Conservation (phyloP, 371 early-diverging fungal genomes). For the Apophysomyces sp. region DNA sequence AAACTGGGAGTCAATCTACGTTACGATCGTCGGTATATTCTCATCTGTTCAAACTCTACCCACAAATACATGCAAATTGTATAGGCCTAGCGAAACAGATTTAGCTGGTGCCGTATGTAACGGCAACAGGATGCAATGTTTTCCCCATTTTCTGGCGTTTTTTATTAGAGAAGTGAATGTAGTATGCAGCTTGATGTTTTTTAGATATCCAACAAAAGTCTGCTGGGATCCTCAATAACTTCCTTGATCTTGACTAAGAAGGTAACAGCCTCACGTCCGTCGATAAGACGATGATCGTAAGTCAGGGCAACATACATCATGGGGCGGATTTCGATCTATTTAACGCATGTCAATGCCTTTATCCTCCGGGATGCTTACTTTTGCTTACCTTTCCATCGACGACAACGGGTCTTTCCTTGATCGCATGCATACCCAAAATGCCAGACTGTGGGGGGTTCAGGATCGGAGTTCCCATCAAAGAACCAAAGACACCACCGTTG, state of each 20-base stretch:
- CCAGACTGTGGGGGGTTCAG: conserved; percentile 97
- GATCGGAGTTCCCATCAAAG: conserved; percentile 96
- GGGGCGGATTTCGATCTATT: conserved; percentile 87
- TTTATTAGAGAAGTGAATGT: background rate
- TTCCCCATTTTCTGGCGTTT: background rate
- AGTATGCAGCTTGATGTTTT: background rate
- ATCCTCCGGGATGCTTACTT: background rate
- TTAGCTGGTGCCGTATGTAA: background rate
- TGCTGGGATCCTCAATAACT: conserved; percentile 92
- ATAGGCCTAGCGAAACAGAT: too few species aligned
- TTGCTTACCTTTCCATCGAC: conserved; percentile 81
- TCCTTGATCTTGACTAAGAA: conserved; percentile 97
- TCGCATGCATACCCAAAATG: conserved; percentile 98
- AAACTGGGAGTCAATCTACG: too few species aligned
- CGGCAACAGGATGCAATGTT: background rate
- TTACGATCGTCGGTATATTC: too few species aligned
- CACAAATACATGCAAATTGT: too few species aligned
- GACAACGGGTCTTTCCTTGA: conserved; percentile 94
- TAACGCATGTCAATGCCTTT: background rate
- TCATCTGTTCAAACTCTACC: too few species aligned
- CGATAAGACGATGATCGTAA: conserved; percentile 97
- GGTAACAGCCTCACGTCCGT: conserved; percentile 98
- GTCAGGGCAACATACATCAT: conserved; percentile 99
- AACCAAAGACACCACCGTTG: conserved; percentile 98
- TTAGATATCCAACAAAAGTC: conserved; percentile 85